Conservation (phyloP, 2,329 filamentous ascomycete species). For the Thielaviopsis ethacetica region DNA sequence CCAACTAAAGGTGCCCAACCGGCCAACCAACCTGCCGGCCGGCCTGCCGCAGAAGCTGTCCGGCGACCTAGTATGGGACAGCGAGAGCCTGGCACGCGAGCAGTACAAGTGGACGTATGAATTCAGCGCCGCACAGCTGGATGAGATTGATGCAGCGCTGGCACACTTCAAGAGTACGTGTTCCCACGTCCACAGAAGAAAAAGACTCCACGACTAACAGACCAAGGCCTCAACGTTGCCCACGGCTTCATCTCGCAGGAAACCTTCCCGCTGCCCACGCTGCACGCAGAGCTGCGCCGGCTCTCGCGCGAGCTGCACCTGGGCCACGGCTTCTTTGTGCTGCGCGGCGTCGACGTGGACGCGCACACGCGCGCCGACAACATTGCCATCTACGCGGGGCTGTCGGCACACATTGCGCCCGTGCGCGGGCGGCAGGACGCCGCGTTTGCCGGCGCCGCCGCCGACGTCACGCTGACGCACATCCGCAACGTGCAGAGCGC, state of each 20-base stretch:
- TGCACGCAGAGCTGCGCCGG: slow-evolving; percentile 29
- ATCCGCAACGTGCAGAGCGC: slow-evolving; percentile 26
- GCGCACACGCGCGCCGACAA: slow-evolving; percentile 39
- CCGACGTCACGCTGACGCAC: slow-evolving; percentile 35
- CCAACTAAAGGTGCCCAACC: slow-evolving; percentile 3
- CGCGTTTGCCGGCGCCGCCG: slow-evolving; percentile 22
- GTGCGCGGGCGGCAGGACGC: slow-evolving; percentile 36
- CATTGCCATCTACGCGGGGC: slow-evolving; percentile 40
- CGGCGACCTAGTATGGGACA: slow-evolving; percentile 10
- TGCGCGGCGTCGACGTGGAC: slow-evolving; percentile 39
- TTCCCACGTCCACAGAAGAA: no score
- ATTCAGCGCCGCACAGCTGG: slow-evolving; percentile 3
- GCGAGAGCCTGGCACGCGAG: slow-evolving; percentile 2
- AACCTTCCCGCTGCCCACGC: slow-evolving; percentile 33
- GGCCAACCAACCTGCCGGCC: slow-evolving; percentile 3
- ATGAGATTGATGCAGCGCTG: slow-evolving; percentile 9
- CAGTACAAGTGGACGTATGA: slow-evolving; percentile 5
- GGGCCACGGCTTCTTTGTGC: slow-evolving; percentile 43
- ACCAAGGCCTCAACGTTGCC: slow-evolving; percentile 1
- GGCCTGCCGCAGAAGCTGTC: slow-evolving; percentile 6
- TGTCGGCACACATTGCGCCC: slow-evolving; percentile 40
- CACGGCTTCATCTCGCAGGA: slow-evolving; percentile 1
- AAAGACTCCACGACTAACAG: no score
- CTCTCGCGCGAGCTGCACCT: slow-evolving; percentile 34
- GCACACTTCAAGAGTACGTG: slow-evolving; percentile 11